Conservation (phyloP, 345 rosid genomes). For the Populus alba region DNA sequence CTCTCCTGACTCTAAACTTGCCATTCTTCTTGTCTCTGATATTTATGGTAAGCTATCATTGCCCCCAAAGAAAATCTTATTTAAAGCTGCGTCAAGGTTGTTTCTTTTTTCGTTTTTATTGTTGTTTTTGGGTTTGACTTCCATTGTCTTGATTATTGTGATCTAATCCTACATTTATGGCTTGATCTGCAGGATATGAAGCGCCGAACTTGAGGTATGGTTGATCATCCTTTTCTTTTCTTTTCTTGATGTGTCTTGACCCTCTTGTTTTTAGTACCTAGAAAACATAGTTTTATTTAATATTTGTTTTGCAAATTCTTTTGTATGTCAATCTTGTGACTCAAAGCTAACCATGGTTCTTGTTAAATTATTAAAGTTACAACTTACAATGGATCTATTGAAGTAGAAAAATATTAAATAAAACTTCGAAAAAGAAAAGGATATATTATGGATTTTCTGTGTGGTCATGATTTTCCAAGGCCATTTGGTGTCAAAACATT, state of each 20-base stretch:
- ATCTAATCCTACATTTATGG: slow-evolving; percentile 14
- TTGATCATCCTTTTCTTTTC: neutral
- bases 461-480: too few relatives aligned
- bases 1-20: slow-evolving; percentile 49
- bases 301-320: too few relatives aligned
- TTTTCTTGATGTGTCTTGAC: neutral
- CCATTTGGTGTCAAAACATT: too few relatives aligned
- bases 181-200: slow-evolving; percentile 62
- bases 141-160: neutral
- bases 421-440: too few relatives aligned
- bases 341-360: too few relatives aligned
- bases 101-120: neutral
- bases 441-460: too few relatives aligned
- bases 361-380: too few relatives aligned
- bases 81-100: neutral
- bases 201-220: slow-evolving; percentile 77
- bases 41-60: slow-evolving; percentile 30
- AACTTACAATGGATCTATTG: too few relatives aligned
- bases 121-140: neutral
- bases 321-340: too few relatives aligned
- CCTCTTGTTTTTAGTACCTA: neutral
- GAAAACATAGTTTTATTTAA: neutral
- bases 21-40: slow-evolving; percentile 69
- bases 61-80: too few relatives aligned
- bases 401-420: too few relatives aligned